Percentiles rank a stretch among this genome's conserved stretches.
Evolutionary conservation across 176 grass and related monocot species (phyloP).

Genomic region (Triticum timopheevii): DNA sequence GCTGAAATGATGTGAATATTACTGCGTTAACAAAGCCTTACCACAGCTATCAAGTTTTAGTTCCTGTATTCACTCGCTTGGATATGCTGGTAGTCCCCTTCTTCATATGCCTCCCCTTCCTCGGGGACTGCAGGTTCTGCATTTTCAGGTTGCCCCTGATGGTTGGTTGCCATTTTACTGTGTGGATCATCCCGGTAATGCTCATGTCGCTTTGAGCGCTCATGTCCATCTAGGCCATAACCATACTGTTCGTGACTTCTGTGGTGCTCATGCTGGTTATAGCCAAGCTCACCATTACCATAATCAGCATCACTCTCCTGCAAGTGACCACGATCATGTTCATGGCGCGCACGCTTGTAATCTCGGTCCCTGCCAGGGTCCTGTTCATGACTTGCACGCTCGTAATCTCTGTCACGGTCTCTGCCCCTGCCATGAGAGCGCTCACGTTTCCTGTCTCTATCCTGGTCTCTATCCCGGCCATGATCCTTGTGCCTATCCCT

Average conservation of each 20-base stretch:
- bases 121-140: slow-evolving; percentile 41
- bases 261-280: slow-evolving; percentile 39
- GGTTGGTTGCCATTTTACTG: slow-evolving; percentile 12
- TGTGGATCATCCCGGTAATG: slow-evolving; percentile 8
- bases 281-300: slow-evolving; percentile 27
- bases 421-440: slow-evolving; percentile 47
- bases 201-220: slow-evolving; percentile 19
- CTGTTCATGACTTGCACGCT: slow-evolving; percentile 22
- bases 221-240: slow-evolving; percentile 43
- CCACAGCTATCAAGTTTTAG: background rate
- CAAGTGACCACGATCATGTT: slow-evolving; percentile 41
- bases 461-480: slow-evolving; percentile 50
- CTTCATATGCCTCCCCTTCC: slow-evolving; percentile 54
- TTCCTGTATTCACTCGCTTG: slow-evolving; percentile 35
- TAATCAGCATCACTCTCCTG: slow-evolving; percentile 50
- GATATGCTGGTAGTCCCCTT: slow-evolving; percentile 45
- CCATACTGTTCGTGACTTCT: slow-evolving; percentile 35
- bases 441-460: slow-evolving; percentile 42
- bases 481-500: slow-evolving; percentile 53
- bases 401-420: slow-evolving; percentile 46
- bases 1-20: background rate
- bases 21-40: slow-evolving; percentile 1
- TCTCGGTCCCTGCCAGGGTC: slow-evolving; percentile 46
- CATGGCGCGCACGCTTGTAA: slow-evolving; percentile 32
- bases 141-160: slow-evolving; percentile 13